Evolutionary conservation across 805 yeast genomes (phyloP), one percentile per base, ranked within the genome.

Genomic region (Spathaspora gorwiae): DNA sequence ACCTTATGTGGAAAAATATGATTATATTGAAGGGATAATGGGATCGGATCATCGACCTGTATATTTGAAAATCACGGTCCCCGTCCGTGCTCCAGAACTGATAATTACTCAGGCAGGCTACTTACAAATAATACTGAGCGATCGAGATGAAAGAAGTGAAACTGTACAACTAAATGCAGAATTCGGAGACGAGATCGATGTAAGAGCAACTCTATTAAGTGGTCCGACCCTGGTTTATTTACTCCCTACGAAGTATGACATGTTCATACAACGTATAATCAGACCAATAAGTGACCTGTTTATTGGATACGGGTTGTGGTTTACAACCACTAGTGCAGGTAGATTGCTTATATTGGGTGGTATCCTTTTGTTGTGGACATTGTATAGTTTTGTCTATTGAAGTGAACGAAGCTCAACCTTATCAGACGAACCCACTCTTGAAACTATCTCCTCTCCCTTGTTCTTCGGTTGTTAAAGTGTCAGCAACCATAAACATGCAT

Each of bases 1-100:
- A 9, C 70, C 62, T 32, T 47, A 5, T 47, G 52, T 79, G 1
- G 51, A 62, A 11, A 56, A 59, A 3, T 89, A 89, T 61, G 54
- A 64, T 27, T 71, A 86, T 6, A 52, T 86, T 1, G 59, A 67
- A 1, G 59, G 67, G 0, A 62, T 84, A 34, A 62, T 65, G 5
- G 66, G 72, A 24, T 86, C 96, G 0, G 97, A 90, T 61, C 97
- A 90, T 62, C 78, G 78, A 40, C 95, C 97, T 0, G 96, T 90
- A 1, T 77, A 62, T 50, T 61, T 87, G 33, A 61, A 62, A 6
- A 59, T 84, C 1, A 55, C 64, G 0, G 66, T 82, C 2, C 84
- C 87, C 1, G 48, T 56, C n/a, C 43, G 50, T 4, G 55, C 75
- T 0, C 76, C 83, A 1, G 51, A 54, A 13, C 51, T 64, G 6